Base-by-base conservation (phyloP, 2,329 filamentous ascomycete species). In the Tolypocladium album region DNA sequence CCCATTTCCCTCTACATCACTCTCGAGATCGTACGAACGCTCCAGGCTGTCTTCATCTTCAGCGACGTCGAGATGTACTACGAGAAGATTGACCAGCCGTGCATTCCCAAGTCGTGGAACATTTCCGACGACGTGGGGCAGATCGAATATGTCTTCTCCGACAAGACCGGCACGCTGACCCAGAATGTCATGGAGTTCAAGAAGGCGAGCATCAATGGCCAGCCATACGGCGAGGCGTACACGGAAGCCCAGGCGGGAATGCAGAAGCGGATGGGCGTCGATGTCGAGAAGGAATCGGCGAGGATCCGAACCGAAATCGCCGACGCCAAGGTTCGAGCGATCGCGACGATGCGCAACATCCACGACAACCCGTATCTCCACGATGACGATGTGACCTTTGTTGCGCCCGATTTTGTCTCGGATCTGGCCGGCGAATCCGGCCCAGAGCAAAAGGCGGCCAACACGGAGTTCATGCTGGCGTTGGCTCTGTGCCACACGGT, bases 111-210 rank as follows among this genome's bases (percentile, higher is more conserved):
- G 70, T 92, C 92, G 0, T 99, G 94, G 94, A 99, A 97, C 71
- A 97, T 99, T 57, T 97, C 93, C 0, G 94, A 99, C 70, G 95
- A 99, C 68, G 81, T 99, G 55, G 94, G 94, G 15, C 94, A 99
- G 75, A 96, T 99, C 63, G 94, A 97, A 75, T 99, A 97, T 78
- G 96, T 99, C 66, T 99, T 99, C 74, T 97, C 92, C 0, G 93
- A 97, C 78, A 97, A 97, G 79, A 97, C 93, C 0, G 93, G 93
- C 34, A 97, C 93, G 1, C 78, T 97, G 66, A 97, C 93, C 7
- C 95, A 94, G 76, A 97, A 97, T 70, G 88, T 92, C 79, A 97
- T 99, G 94, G 95, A 99, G 73, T 99, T 97, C 83, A 99, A 97
- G 75, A 99, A 99, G 75, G 92, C 89, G 59, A 96, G 92, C 0